These are phyloP conservation scores for Cokeromyces recurvatus DNA, from an alignment of 371 early-diverging fungal genomes.

Conservation along the genomic window DNA sequence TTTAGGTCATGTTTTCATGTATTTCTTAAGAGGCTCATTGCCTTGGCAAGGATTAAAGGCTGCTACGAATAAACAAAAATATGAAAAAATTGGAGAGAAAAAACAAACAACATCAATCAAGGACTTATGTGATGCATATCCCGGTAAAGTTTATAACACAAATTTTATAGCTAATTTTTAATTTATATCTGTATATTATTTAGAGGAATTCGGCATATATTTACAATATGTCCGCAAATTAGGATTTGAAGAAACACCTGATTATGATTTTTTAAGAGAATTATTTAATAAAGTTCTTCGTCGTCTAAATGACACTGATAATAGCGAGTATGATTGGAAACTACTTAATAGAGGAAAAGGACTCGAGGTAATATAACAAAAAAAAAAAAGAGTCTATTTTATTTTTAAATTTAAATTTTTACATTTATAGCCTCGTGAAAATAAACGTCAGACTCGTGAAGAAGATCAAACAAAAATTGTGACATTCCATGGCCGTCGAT, in stretches of 20 bases:
- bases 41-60: constrained; percentile 99
- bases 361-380: constrained; percentile 25
- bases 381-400: not conserved
- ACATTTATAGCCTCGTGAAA: constrained; percentile 18
- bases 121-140: constrained; percentile 92
- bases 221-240: constrained; percentile 91
- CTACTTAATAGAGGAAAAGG: constrained; percentile 54
- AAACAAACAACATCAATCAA: constrained; percentile 91
- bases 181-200: not conserved
- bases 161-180: not conserved
- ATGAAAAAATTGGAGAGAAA: constrained; percentile 97
- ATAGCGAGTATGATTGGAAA: constrained; percentile 98
- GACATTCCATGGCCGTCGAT: constrained; percentile 2
- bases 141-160: constrained; percentile 58
- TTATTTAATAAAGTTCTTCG: constrained; percentile 84
- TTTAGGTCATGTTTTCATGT: constrained; percentile 98
- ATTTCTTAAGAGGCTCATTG: constrained; percentile 95
- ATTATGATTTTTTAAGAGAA: constrained; percentile 87
- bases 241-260: constrained; percentile 96
- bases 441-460: constrained; percentile 23
- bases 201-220: constrained; percentile 89
- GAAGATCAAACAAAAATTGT: constrained; percentile 12
- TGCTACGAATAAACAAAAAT: constrained; percentile 98
- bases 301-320: constrained; percentile 74
- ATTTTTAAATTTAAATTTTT: constrained; percentile 5